Percentiles rank a stretch among this genome's conserved stretches.
These are phyloP conservation scores for Dentipellis sp. DNA, from an alignment of 768 basidiomycete species.

Conservation along the genomic window DNA sequence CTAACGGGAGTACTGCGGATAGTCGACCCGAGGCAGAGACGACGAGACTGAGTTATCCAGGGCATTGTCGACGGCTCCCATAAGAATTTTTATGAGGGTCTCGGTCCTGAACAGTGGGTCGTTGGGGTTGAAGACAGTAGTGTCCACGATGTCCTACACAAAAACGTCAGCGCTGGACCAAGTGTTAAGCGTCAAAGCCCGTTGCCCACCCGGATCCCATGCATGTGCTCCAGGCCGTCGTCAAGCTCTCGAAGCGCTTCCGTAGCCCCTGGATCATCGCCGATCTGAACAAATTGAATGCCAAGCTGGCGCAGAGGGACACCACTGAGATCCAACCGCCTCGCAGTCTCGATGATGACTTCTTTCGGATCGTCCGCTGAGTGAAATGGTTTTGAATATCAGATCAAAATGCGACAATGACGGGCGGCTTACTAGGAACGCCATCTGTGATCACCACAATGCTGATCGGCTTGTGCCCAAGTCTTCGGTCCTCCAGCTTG, in stretches of 20 bases:
- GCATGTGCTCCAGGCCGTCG: slow-evolving; percentile 4
- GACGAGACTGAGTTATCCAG: background rate
- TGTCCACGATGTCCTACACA: slow-evolving; percentile 11
- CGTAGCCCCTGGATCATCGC: slow-evolving; percentile 20
- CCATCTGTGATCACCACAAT: slow-evolving; percentile 30
- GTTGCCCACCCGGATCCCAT: slow-evolving; percentile 10
- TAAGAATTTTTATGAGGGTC: slow-evolving; percentile 6
- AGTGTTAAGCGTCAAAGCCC: too few relatives aligned
- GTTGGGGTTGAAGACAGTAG: slow-evolving; percentile 3
- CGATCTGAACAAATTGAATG: slow-evolving; percentile 33
- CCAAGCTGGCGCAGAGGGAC: slow-evolving; percentile 25
- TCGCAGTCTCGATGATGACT: slow-evolving; percentile 14
- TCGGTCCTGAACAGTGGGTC: slow-evolving; percentile 10
- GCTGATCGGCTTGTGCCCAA: slow-evolving; percentile 26
- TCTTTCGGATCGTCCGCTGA: slow-evolving; percentile 16
- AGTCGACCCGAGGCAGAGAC: background rate
- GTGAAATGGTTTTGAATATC: background rate
- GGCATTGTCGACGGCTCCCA: slow-evolving; percentile 4
- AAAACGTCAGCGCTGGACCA: background rate
- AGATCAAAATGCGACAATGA: background rate
- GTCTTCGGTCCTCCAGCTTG: slow-evolving; percentile 19
- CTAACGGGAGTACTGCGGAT: too few relatives aligned
- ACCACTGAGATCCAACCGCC: slow-evolving; percentile 22
- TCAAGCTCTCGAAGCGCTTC: slow-evolving; percentile 20
- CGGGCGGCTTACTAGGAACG: slow-evolving; percentile 26